phyloP scores from a whole-genome alignment of 2,329 filamentous ascomycete genomes.

The Colletotrichum noveboracense region DNA sequence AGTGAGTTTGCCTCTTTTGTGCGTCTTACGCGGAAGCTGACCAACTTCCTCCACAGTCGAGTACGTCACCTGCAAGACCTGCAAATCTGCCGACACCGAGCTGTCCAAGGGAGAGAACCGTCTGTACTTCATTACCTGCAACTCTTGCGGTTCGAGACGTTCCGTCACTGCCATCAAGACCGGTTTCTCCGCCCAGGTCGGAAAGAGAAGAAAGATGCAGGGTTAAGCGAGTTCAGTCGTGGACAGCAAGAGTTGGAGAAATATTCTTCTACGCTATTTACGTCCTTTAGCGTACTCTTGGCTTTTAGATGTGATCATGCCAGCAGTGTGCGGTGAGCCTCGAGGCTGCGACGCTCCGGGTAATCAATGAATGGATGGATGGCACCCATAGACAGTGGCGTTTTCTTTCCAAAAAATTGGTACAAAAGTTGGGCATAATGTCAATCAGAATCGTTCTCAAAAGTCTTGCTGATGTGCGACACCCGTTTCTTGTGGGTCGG shows the following conservation, averaged over 20 bases:
- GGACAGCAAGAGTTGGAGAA: slow-evolving; percentile 4
- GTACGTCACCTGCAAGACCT: slow-evolving; percentile 99
- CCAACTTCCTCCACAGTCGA: slow-evolving; percentile 64
- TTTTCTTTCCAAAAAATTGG: slow-evolving; percentile 11
- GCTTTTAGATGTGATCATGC: slow-evolving; percentile 18
- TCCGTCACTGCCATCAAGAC: slow-evolving; percentile 99
- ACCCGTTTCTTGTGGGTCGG: neutral
- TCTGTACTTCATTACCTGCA: slow-evolving; percentile 81
- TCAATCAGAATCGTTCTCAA: neutral
- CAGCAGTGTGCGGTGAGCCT: slow-evolving; percentile 15
- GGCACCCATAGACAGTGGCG: slow-evolving; percentile 17
- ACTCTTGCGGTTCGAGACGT: slow-evolving; percentile 81
- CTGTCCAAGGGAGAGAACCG: slow-evolving; percentile 99
- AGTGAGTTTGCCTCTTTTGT: slow-evolving; percentile 58
- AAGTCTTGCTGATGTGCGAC: neutral
- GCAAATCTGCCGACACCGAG: slow-evolving; percentile 91
- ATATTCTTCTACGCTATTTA: slow-evolving; percentile 18
- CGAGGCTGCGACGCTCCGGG: slow-evolving; percentile 1
- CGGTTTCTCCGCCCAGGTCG: slow-evolving; percentile 99
- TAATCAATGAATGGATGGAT: slow-evolving; percentile 13
- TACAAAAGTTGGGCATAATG: slow-evolving; percentile 1
- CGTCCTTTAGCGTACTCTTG: slow-evolving; percentile 19
- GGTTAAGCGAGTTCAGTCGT: slow-evolving; percentile 57
- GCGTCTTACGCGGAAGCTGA: slow-evolving; percentile 30
- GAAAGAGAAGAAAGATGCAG: slow-evolving; percentile 96